Base-by-base conservation (phyloP, 768 basidiomycete species). In the Pulveroboletus sp. region DNA sequence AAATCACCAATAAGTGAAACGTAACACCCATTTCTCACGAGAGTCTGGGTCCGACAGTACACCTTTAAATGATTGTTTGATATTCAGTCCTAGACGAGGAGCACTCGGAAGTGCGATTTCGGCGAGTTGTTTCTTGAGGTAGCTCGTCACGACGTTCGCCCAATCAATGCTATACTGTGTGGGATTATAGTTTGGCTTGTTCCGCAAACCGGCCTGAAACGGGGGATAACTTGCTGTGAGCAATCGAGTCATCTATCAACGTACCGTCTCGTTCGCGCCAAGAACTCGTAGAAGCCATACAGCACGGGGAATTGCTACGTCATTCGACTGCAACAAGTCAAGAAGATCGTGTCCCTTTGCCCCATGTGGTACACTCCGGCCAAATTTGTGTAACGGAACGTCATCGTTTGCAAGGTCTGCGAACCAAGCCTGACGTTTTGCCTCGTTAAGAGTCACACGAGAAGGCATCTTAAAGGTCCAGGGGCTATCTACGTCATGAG, bases 241-340 rank as follows among this genome's bases (percentile, higher is more conserved):
- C 8, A 2, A 52, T 1, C 21, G 32, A 36, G 47, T 39, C 30
- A 39, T 36, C 51, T n/a, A 32, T 18, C 21, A 8, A 52, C 50
- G 10, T 62, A 89, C 89, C 43, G 86, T 89, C 69, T 93, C 91
- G 57, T 92, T 91, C 17, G 85, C 89, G 24, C 91, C 91, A 58
- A 91, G 81, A 4, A 91, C 89, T 17, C 90, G 79, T 26, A 93
- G 73, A 62, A 92, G 88, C 91, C 91, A 93, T 7, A 92, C 81
- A 4, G 91, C 91, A 39, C 91, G 78, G 2, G 85, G 76, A 31
- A 90, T 85, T 6, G 85, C 85, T 26, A 93, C 86, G 49, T 83
- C 79, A 47, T 89, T 82, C 6, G 76, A 73, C 47, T 92, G 86
- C 28, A 93, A 68, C 38, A 92, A 71, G 52, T 93, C 90, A 44